These are phyloP conservation scores for Aspergillus candidus DNA, from an alignment of 2,329 filamentous ascomycete species.

Conservation along the genomic window DNA sequence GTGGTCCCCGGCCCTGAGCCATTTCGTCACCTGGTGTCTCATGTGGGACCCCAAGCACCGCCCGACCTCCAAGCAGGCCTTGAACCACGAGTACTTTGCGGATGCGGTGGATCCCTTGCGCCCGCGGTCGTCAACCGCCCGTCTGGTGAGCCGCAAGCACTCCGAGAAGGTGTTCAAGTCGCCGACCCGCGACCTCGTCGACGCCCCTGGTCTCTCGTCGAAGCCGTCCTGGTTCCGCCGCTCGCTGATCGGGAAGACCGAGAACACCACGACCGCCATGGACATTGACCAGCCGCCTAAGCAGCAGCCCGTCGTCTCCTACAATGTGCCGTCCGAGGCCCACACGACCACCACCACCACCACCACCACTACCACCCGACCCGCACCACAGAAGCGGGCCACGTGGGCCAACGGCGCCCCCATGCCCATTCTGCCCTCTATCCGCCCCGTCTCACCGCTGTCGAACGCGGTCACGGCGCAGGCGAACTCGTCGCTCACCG, in stretches of 20 bases:
- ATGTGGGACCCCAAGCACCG: constrained; percentile 96
- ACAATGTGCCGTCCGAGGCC: too few relatives aligned
- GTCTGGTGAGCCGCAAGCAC: constrained; percentile 80
- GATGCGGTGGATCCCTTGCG: constrained; percentile 88
- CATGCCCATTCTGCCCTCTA: constrained; percentile 93
- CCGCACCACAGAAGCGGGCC: constrained; percentile 68
- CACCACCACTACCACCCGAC: constrained; percentile 51
- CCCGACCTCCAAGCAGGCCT: constrained; percentile 87
- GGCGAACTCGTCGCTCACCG: constrained; percentile 60
- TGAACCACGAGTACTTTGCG: constrained; percentile 88
- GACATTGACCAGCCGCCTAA: constrained; percentile 35
- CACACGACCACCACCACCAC: background rate
- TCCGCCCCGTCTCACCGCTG: constrained; percentile 91
- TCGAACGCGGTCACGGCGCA: constrained; percentile 89
- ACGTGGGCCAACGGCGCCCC: constrained; percentile 89
- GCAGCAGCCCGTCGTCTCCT: constrained; percentile 12
- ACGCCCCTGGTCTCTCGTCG: constrained; percentile 56
- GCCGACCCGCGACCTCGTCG: constrained; percentile 55
- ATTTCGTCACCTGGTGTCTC: constrained; percentile 96
- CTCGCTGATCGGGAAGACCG: constrained; percentile 77
- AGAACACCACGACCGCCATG: constrained; percentile 57
- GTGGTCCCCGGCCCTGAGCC: constrained; percentile 80
- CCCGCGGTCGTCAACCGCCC: constrained; percentile 83
- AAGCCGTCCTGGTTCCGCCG: constrained; percentile 98
- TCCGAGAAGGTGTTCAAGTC: constrained; percentile 69